phyloP scores from a whole-genome alignment of 23 red algal genomes.

The Gracilaria vermiculophylla region DNA sequence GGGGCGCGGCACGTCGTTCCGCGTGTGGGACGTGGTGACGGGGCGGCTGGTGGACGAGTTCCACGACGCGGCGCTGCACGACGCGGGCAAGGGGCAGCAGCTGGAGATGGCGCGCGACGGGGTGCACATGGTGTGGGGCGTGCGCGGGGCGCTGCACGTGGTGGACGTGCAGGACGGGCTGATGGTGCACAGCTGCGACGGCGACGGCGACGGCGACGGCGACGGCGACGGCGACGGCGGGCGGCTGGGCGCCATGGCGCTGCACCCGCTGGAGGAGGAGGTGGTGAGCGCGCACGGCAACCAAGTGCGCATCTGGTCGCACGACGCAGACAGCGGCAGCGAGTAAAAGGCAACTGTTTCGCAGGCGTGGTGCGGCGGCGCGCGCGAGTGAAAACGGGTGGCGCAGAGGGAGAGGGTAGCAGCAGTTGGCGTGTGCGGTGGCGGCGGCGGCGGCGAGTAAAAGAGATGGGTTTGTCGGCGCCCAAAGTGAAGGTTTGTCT shows the following conservation, averaged over 20 bases:
- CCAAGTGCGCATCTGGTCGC: not conserved
- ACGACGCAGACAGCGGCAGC: not conserved
- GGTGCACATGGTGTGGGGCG: not conserved
- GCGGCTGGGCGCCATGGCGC: not conserved
- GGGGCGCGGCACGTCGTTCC: not conserved
- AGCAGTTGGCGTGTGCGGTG: too few species aligned
- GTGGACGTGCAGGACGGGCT: constrained; percentile 31
- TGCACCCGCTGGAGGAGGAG: constrained; percentile 37
- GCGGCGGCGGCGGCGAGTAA: too few species aligned
- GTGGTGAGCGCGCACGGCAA: not conserved
- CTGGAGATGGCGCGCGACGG: constrained; percentile 29
- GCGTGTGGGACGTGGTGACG: constrained; percentile 26
- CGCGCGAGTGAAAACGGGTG: too few species aligned
- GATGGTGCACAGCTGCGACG: not conserved
- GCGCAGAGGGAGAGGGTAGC: too few species aligned
- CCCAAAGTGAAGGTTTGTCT: too few species aligned
- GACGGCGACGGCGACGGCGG: too few species aligned
- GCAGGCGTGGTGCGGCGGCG: too few species aligned
- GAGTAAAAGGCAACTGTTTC: not conserved
- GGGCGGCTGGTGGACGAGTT: constrained; percentile 12
- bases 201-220: too few species aligned
- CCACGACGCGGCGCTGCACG: not conserved
- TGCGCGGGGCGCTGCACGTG: not conserved
- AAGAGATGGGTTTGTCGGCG: too few species aligned
- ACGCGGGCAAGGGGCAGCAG: not conserved